phyloP scores from a whole-genome alignment of 192 early-diverging fungal species.

The Mortierella alpina region DNA sequence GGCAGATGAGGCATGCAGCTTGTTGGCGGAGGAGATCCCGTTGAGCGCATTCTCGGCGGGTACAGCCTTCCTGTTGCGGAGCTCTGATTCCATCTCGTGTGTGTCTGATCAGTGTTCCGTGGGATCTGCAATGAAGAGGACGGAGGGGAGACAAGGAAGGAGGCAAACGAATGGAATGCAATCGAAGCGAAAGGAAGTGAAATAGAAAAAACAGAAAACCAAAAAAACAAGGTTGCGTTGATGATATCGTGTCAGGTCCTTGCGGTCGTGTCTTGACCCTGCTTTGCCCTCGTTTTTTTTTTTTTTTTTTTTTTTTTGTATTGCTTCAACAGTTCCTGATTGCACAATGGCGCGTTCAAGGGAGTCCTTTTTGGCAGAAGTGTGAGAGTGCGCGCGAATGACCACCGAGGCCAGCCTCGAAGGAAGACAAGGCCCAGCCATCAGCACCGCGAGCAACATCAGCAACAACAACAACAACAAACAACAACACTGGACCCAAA shows the following conservation, averaged over 20 bases:
- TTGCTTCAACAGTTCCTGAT: neutral
- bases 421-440: too few species aligned
- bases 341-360: neutral
- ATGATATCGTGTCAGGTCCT: neutral
- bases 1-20: conserved; percentile 16
- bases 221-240: neutral
- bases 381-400: too few species aligned
- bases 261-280: too few species aligned
- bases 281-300: neutral
- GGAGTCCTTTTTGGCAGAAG: too few species aligned
- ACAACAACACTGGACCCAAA: too few species aligned
- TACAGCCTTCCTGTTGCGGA: conserved; percentile 44
- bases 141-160: conserved; percentile 2
- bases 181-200: neutral
- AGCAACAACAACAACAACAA: too few species aligned
- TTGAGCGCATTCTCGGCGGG: conserved; percentile 8
- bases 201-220: conserved; percentile 1
- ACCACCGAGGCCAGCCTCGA: too few species aligned
- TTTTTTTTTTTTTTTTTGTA: neutral
- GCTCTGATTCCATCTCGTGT: conserved; percentile 41
- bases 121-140: neutral
- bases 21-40: conserved; percentile 48
- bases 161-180: neutral
- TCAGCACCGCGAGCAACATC: too few species aligned
- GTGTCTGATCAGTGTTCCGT: neutral